Evolutionary conservation across 495 filamentous ascomycete genomes (phyloP).

Genomic region (Annulohypoxylon bovei): DNA sequence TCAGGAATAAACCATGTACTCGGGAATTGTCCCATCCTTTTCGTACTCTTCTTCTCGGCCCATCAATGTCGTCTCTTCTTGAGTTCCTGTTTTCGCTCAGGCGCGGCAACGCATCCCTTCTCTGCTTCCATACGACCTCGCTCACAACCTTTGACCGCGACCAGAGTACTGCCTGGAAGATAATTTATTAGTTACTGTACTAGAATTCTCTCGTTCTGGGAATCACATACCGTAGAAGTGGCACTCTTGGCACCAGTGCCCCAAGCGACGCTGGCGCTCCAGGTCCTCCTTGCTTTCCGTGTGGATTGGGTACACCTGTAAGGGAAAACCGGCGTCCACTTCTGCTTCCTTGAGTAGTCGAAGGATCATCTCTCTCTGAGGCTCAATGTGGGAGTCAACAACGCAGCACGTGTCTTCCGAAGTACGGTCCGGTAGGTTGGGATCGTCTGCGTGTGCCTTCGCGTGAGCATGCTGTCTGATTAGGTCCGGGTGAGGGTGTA

Average conservation of each 20-base stretch:
- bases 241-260: slow-evolving; percentile 22
- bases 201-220: not conserved
- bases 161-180: not conserved
- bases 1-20: no score
- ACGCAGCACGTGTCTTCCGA: not conserved
- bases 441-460: not conserved
- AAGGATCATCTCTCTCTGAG: not conserved
- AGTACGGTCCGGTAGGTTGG: not conserved
- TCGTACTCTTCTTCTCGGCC: no score
- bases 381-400: not conserved
- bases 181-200: not conserved
- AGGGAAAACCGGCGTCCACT: not conserved
- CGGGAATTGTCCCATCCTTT: no score
- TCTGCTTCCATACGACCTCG: no score
- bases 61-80: no score
- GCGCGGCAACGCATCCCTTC: no score
- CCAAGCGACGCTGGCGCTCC: not conserved
- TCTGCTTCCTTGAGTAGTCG: not conserved
- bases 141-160: not conserved
- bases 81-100: no score
- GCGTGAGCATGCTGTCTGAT: not conserved
- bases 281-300: slow-evolving; percentile 1
- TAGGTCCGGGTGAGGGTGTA: slow-evolving; percentile 3
- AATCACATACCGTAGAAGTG: not conserved
- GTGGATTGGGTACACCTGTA: not conserved